Conservation (phyloP, 2,329 filamentous ascomycete species). For the Aspergillus jensenii region DNA sequence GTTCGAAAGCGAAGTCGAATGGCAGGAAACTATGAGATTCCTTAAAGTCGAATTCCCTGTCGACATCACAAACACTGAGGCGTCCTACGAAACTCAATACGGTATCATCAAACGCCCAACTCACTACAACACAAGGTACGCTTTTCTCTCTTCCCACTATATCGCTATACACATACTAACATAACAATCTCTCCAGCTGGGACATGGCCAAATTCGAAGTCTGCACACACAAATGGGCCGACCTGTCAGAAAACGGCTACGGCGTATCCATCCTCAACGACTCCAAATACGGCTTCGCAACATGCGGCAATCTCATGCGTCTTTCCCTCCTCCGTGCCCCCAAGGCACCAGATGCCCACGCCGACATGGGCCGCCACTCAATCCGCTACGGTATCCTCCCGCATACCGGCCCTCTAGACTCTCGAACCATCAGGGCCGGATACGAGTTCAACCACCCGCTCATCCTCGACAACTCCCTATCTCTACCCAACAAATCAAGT, state of each 20-base stretch:
- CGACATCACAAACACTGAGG: constrained; percentile 84
- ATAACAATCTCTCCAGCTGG: constrained; percentile 55
- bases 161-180: constrained; percentile 21
- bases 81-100: constrained; percentile 92
- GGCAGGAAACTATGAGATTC: constrained; percentile 96
- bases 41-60: constrained; percentile 98
- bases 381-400: constrained; percentile 92
- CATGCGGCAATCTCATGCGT: constrained; percentile 83
- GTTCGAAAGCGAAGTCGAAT: constrained; percentile 84
- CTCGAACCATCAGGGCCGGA: constrained; percentile 75
- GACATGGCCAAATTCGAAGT: constrained; percentile 99
- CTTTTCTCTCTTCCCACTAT: background rate
- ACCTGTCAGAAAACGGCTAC: constrained; percentile 82
- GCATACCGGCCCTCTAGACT: constrained; percentile 70
- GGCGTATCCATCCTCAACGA: constrained; percentile 93
- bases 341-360: constrained; percentile 89
- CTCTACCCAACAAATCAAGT: constrained; percentile 28
- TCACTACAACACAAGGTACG: constrained; percentile 87
- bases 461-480: constrained; percentile 46
- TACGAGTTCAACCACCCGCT: constrained; percentile 90
- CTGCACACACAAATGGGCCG: constrained; percentile 91
- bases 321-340: constrained; percentile 81
- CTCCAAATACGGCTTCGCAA: constrained; percentile 94
- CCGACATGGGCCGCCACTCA: constrained; percentile 86
- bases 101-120: constrained; percentile 86